Evolutionary conservation across 805 yeast genomes (phyloP), one percentile per base, ranked within the genome.

Genomic region (Lipomyces japonicus): DNA sequence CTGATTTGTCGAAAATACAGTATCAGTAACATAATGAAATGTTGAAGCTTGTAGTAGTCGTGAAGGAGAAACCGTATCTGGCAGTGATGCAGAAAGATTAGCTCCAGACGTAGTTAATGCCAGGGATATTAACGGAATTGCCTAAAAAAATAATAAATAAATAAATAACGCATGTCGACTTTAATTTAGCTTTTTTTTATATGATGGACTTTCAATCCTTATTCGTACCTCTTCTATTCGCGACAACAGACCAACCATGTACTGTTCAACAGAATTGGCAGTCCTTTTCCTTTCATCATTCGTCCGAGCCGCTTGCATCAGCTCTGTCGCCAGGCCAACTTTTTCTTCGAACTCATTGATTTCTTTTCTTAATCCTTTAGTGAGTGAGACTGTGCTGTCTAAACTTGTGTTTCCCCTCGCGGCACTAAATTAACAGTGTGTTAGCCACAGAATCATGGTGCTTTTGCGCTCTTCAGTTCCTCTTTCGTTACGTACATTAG

Each of bases 101-200:
- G 83, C 82, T 0, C 90, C 90, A 7, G 84, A 78, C 1, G 90
- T 82, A 1, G 81, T 75, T 39, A 85, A 64, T 0, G 90, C 78
- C 4, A 85, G 68, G 50, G 79, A 80, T 14, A 86, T 72, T 26
- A 83, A 70, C 0, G 93, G 93, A 25, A 85, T 78, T 0, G 83
- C 74, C 47, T 53, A 41, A 16, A 3, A 25, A 24, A 3, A 4
- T 25, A 22, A 25, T 19, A 23, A 44, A 35, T 10, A 6, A 16
- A 7, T 7, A 6, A 5, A 21, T 4, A 38, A 6, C 30, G 14
- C 18, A 23, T 3, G 6, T 2, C 22, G 1, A 19, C 9, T 23
- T 9, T n/a, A 26, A 22, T 30, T 18, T 31, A n/a, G n/a, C n/a
- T n/a, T n/a, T n/a, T n/a, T n/a, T n/a, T n/a, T n/a, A n/a, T n/a